Evolutionary conservation across 768 basidiomycete species (phyloP).

Genomic region (Russula lepida): DNA sequence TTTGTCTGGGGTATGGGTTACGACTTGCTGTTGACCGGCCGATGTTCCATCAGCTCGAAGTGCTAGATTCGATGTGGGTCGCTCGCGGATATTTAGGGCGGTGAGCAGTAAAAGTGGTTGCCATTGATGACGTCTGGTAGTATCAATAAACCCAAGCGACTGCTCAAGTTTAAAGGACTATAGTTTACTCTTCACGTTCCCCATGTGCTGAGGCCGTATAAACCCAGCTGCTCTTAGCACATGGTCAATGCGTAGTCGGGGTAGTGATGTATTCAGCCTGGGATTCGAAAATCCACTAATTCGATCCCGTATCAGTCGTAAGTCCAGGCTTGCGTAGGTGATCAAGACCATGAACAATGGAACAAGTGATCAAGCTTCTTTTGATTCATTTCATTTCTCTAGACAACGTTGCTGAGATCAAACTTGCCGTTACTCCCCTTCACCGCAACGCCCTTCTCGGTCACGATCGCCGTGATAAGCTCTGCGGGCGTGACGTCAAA

Average conservation of each 20-base stretch:
- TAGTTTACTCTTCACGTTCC: no score
- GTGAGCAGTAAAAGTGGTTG: neutral
- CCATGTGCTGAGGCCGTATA: no score
- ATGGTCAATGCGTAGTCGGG: no score
- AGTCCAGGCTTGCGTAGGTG: no score
- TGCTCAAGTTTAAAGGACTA: neutral
- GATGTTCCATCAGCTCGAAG: conserved; percentile 33
- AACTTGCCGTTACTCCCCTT: conserved; percentile 54
- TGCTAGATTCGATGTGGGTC: conserved; percentile 44
- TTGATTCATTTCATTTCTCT: neutral
- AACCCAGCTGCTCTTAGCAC: no score
- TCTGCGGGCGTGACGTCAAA: conserved; percentile 96
- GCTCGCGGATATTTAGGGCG: conserved; percentile 22
- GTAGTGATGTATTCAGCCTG: no score
- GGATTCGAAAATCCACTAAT: no score
- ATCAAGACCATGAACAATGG: no score
- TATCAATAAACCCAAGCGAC: neutral
- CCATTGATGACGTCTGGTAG: neutral
- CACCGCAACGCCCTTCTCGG: conserved; percentile 88
- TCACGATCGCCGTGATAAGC: conserved; percentile 90
- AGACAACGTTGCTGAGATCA: conserved; percentile 55
- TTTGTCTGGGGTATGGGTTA: neutral
- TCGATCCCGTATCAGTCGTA: no score
- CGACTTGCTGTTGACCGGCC: neutral
- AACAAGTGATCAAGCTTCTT: neutral